phyloP scores from a whole-genome alignment of 805 yeast genomes.

The Metschnikowia continentalis region DNA sequence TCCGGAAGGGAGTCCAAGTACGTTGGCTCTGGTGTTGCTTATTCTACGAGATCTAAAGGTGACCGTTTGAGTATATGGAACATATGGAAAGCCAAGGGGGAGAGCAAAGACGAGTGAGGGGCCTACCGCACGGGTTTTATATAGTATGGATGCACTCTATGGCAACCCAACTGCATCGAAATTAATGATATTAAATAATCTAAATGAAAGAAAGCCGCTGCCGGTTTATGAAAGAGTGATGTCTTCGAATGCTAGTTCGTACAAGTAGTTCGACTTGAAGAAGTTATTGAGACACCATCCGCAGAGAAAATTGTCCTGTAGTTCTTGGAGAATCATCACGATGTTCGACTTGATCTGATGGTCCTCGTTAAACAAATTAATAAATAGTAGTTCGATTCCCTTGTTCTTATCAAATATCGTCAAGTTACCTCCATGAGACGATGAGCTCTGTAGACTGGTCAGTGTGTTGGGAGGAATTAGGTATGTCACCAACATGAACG shows the following conservation, averaged over 20 bases:
- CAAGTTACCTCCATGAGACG: conserved; percentile 36
- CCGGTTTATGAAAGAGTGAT: conserved; percentile 14
- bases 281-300: conserved; percentile 42
- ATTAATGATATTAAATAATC: not conserved
- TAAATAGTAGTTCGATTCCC: conserved; percentile 39
- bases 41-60: conserved; percentile 53
- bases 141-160: not conserved
- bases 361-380: conserved; percentile 40
- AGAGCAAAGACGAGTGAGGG: not conserved
- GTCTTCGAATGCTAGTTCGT: conserved; percentile 39
- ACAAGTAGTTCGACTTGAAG: conserved; percentile 34
- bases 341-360: conserved; percentile 37
- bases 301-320: conserved; percentile 40
- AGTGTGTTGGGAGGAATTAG: conserved; percentile 40
- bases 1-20: conserved; percentile 54
- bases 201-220: not conserved
- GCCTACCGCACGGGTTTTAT: not conserved
- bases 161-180: not conserved
- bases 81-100: conserved; percentile 10
- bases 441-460: conserved; percentile 34
- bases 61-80: conserved; percentile 42
- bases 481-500: conserved; percentile 36
- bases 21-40: conserved; percentile 65
- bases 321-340: conserved; percentile 40
- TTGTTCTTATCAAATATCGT: conserved; percentile 43